phyloP scores from a whole-genome alignment of 352 stramenopile species.

The Pythium phragmiticola region DNA sequence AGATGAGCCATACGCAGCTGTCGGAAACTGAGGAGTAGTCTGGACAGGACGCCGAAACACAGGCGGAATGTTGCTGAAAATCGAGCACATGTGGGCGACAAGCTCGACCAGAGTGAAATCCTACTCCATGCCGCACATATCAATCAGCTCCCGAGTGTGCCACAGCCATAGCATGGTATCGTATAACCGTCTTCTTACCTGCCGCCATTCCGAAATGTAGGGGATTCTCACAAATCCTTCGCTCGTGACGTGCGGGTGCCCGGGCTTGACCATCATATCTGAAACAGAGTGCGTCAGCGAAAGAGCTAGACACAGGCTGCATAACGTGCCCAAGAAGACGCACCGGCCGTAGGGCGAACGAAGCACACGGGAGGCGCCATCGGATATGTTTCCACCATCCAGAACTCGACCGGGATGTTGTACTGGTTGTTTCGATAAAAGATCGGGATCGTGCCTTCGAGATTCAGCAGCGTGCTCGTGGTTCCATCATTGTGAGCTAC shows the following conservation, averaged over 20 bases:
- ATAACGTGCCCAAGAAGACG: background rate
- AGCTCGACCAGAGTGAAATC: constrained; percentile 85
- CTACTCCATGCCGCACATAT: constrained; percentile 15
- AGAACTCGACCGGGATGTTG: constrained; percentile 91
- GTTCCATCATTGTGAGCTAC: constrained; percentile 85
- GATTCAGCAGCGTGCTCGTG: constrained; percentile 80
- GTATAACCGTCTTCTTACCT: constrained; percentile 26
- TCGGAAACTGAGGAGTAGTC: constrained; percentile 28
- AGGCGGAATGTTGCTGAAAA: constrained; percentile 85
- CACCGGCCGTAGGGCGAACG: constrained; percentile 76
- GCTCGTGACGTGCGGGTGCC: constrained; percentile 83
- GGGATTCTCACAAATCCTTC: constrained; percentile 85
- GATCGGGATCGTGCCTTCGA: constrained; percentile 90
- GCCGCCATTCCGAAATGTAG: constrained; percentile 81
- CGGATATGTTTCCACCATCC: constrained; percentile 85
- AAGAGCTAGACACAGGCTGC: background rate
- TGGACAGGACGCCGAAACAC: constrained; percentile 75
- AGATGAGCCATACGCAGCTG: constrained; percentile 17
- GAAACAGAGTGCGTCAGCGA: background rate
- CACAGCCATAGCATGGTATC: background rate
- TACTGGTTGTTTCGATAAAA: constrained; percentile 89
- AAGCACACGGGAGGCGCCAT: constrained; percentile 82
- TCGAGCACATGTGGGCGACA: constrained; percentile 87
- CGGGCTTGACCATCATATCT: constrained; percentile 88
- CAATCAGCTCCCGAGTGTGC: background rate